A percentile compares a stretch with the other conserved stretches of the same genome.
Conservation (phyloP, 768 basidiomycete genomes). For the Strobilomyces echinocephalus region DNA sequence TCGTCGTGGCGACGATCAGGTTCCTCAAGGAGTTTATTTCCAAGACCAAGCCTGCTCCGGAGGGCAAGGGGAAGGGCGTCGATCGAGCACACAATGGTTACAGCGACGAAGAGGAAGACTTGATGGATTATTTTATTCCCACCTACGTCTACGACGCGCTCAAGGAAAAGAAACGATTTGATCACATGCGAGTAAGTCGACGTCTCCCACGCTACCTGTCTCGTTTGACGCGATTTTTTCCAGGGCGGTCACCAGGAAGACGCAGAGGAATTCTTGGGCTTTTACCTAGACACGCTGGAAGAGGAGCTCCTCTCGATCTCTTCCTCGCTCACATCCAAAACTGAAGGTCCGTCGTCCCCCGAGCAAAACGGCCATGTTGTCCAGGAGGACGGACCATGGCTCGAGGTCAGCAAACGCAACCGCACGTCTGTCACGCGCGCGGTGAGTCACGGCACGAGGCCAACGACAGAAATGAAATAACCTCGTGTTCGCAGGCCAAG, state of each 20-base stretch:
- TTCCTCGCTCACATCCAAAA: conserved; percentile 43
- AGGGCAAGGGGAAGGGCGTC: conserved; percentile 39
- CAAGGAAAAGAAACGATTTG: conserved; percentile 90
- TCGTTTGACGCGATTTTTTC: conserved; percentile 3
- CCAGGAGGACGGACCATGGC: conserved; percentile 72
- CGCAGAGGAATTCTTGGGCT: conserved; percentile 97
- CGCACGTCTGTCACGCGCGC: conserved; percentile 73
- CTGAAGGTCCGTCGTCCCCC: conserved; percentile 19
- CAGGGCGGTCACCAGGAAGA: conserved; percentile 95
- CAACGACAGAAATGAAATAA: conserved; percentile 1
- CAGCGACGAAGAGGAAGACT: conserved; percentile 44
- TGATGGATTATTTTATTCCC: conserved; percentile 74
- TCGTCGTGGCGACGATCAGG: conserved; percentile 62
- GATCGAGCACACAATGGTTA: conserved; percentile 26
- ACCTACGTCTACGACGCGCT: conserved; percentile 87
- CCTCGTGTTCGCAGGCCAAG: conserved; percentile 49
- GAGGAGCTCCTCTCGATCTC: conserved; percentile 80
- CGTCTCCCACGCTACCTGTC: conserved; percentile 1
- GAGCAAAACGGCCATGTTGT: conserved; percentile 11
- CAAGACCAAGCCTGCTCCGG: conserved; percentile 18
- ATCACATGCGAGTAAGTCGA: conserved; percentile 76
- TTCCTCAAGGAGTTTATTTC: conserved; percentile 75
- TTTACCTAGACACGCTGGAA: conserved; percentile 90
- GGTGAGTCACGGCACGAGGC: conserved; percentile 40
- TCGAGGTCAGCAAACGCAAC: conserved; percentile 90